A percentile compares a stretch with the other conserved stretches of the same genome.
Evolutionary conservation across 2,329 filamentous ascomycete species (phyloP).

Genomic region (Paraphoma sp.): DNA sequence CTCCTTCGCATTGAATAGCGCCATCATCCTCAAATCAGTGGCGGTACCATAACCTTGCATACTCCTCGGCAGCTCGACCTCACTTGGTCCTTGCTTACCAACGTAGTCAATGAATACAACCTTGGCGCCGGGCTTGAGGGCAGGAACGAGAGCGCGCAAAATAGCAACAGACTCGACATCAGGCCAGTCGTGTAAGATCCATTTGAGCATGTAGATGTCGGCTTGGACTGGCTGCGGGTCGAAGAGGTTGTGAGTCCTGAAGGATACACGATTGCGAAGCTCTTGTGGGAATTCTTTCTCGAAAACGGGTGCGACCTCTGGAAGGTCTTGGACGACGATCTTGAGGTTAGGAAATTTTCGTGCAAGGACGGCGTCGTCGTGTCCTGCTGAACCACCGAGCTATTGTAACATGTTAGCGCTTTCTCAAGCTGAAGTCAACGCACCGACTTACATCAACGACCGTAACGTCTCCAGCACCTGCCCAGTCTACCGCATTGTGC

Average conservation of each 20-base stretch:
- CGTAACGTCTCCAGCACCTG: constrained; percentile 24
- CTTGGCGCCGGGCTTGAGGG: constrained; percentile 62
- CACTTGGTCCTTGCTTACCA: constrained; percentile 36
- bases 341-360: constrained; percentile 32
- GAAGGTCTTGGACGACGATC: constrained; percentile 42
- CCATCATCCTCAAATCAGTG: constrained; percentile 60
- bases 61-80: constrained; percentile 26
- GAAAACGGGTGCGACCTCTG: constrained; percentile 32
- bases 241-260: constrained; percentile 65
- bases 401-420: constrained; percentile 5
- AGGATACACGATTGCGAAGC: constrained; percentile 37
- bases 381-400: constrained; percentile 40
- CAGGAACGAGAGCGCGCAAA: constrained; percentile 58
- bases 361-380: constrained; percentile 39
- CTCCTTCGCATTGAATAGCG: constrained; percentile 58
- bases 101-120: constrained; percentile 53
- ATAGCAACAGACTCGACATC: constrained; percentile 52
- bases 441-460: constrained; percentile 37
- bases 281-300: constrained; percentile 28
- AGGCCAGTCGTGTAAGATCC: constrained; percentile 69
- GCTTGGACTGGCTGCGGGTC: constrained; percentile 61
- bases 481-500: constrained; percentile 35
- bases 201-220: constrained; percentile 63
- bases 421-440: too few relatives aligned
- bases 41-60: constrained; percentile 36